These are phyloP conservation scores for Syzygium jambos DNA, from an alignment of 345 rosid genomes.

Conservation along the genomic window DNA sequence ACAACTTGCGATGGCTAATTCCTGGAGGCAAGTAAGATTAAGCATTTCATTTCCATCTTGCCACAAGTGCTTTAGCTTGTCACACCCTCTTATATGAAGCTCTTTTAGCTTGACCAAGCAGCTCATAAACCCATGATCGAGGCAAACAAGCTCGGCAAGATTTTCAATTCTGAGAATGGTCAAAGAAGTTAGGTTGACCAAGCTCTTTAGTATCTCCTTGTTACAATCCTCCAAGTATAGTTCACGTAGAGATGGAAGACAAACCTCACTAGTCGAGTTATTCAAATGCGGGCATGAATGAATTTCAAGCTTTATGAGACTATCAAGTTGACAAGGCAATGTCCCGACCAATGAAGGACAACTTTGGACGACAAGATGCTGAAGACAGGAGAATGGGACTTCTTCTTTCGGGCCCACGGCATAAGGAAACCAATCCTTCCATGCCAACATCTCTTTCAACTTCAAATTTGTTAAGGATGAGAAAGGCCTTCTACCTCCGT, in stretches of 20 bases:
- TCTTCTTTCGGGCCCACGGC: not conserved
- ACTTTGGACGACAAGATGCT: not conserved
- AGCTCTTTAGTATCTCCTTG: not conserved
- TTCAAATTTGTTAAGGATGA: not conserved
- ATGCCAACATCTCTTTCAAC: not conserved
- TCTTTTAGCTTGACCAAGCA: not conserved
- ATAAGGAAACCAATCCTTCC: not conserved
- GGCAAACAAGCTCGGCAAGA: not conserved
- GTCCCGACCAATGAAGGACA: not conserved
- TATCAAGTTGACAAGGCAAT: not conserved
- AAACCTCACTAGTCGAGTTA: not conserved
- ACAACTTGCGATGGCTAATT: not conserved
- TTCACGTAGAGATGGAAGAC: not conserved
- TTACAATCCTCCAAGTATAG: not conserved
- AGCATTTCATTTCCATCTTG: not conserved
- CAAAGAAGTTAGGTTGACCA: not conserved
- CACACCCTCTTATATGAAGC: not conserved
- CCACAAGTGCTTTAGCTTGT: not conserved
- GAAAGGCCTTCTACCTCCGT: not conserved
- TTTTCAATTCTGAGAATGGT: not conserved
- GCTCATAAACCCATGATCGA: not conserved
- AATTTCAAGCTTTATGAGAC: not conserved
- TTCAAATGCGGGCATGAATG: not conserved
- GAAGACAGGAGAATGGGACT: not conserved
- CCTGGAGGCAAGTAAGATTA: not conserved